Base-by-base conservation (phyloP, 192 early-diverging fungal genomes). In the Helicostylum pulchrum region DNA sequence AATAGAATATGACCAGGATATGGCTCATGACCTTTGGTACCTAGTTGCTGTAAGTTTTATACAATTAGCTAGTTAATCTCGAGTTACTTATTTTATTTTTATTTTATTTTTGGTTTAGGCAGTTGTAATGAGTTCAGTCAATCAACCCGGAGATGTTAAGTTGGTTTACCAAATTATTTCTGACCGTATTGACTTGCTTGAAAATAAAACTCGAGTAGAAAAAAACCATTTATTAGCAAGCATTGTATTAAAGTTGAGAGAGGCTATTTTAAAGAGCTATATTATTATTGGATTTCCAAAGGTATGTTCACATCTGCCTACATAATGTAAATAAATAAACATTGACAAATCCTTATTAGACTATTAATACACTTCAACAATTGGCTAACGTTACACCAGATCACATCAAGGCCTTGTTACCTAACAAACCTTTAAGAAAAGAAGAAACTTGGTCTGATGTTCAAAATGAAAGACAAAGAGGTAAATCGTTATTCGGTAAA, bases 211-310 rank as follows among this genome's bases (percentile, higher is more conserved):
- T 11, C 12, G 11, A 5, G 48, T n/a, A 26, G 17, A 46, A 19
- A 64, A 53, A 21, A 17, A 57, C 2, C 17, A 52, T 14, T 15
- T 55, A 5, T 64, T n/a, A 15, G 45, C 47, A 20, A 45, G 53
- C 10, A 53, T 64, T n/a, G 36, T 63, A 0, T 14, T 64, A 30
- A 52, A 50, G 20, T 46, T 70, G n/a, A 31, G 61, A 45, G 68
- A 70, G 0, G 59, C 61, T 8, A 49, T 70, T 42, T 32, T 70
- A 12, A 70, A 70, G 32, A 50, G 53, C 9, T 50, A 49, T 42
- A 39, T 70, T 14, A 61, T 54, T 10, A 31, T 7, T 26, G 68
- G 68, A 30, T 70, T 70, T 23, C 68, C 68, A 26, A 70, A 63
- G 53, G 67, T 70, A 68, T 23, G 23, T 4, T n/a, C 2, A 26